Percentiles rank a stretch among this genome's conserved stretches.
Evolutionary conservation across 176 grass and related monocot genomes (phyloP).

Genomic region (Pharus latifolius): DNA sequence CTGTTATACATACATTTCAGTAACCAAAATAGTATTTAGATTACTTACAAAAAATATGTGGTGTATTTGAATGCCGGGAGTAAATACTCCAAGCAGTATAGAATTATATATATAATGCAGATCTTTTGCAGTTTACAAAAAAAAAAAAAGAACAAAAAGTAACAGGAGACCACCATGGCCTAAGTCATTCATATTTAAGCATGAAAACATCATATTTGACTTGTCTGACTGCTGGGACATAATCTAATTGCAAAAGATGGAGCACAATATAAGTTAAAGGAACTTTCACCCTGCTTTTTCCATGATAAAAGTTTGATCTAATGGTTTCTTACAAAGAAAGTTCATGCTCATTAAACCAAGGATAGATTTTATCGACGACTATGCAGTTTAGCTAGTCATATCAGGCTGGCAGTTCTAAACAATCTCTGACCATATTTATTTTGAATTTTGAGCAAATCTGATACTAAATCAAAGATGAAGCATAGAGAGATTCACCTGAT

Average conservation of each 20-base stretch:
- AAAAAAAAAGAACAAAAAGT: background rate
- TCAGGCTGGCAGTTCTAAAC: background rate
- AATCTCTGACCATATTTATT: background rate
- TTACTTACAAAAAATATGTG: no score
- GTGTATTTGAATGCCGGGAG: no score
- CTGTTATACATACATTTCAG: no score
- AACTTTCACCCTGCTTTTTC: background rate
- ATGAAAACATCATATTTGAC: background rate
- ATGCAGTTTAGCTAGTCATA: background rate
- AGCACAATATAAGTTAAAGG: background rate
- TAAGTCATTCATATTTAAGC: background rate
- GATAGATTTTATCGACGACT: background rate
- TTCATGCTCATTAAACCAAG: background rate
- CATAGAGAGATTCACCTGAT: conserved; percentile 40
- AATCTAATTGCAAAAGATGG: background rate
- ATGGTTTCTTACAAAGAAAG: background rate
- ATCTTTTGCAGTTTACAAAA: no score
- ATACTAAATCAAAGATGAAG: background rate
- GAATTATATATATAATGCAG: no score
- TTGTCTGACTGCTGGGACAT: background rate
- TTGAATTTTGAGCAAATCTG: background rate
- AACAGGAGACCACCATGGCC: background rate
- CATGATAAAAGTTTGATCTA: background rate
- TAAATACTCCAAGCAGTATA: no score
- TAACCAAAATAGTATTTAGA: no score